These are phyloP conservation scores for Vitis riparia DNA, from an alignment of 164 flowering plant species.

Conservation along the genomic window DNA sequence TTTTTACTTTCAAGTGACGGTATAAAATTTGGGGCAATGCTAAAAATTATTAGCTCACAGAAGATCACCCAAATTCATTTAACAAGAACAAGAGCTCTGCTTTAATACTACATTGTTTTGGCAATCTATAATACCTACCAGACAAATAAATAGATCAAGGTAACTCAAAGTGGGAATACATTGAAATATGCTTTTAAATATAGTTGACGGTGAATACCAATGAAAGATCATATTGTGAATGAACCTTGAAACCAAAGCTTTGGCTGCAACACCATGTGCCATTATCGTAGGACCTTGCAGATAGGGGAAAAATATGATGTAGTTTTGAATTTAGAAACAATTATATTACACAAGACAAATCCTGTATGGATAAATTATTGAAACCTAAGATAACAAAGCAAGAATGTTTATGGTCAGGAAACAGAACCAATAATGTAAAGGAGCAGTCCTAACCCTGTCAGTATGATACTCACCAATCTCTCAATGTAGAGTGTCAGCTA, in stretches of 20 bases:
- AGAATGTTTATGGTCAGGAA: constrained; percentile 1
- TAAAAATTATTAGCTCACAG: too few species aligned
- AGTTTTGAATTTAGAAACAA: neutral
- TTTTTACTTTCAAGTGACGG: too few species aligned
- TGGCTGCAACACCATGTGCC: neutral
- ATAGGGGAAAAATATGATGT: neutral
- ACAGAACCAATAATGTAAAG: neutral
- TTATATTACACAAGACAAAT: constrained; percentile 28
- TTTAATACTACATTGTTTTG: too few species aligned
- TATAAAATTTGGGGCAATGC: too few species aligned
- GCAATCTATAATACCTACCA: too few species aligned
- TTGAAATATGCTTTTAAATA: too few species aligned
- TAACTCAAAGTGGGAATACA: too few species aligned
- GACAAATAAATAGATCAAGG: too few species aligned
- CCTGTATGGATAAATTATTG: constrained; percentile 10
- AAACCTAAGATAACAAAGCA: constrained; percentile 4
- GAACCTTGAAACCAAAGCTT: neutral
- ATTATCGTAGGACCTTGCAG: constrained; percentile 1
- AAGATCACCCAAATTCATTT: too few species aligned
- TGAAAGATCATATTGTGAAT: neutral
- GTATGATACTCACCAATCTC: constrained; percentile 27
- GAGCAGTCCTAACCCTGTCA: constrained; percentile 11
- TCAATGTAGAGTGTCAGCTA: constrained; percentile 19
- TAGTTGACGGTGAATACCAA: too few species aligned
- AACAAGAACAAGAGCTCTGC: too few species aligned